Evolutionary conservation across 345 rosid species (phyloP), one percentile per base, ranked within the genome.

Genomic region (Lagerstroemia speciosa): DNA sequence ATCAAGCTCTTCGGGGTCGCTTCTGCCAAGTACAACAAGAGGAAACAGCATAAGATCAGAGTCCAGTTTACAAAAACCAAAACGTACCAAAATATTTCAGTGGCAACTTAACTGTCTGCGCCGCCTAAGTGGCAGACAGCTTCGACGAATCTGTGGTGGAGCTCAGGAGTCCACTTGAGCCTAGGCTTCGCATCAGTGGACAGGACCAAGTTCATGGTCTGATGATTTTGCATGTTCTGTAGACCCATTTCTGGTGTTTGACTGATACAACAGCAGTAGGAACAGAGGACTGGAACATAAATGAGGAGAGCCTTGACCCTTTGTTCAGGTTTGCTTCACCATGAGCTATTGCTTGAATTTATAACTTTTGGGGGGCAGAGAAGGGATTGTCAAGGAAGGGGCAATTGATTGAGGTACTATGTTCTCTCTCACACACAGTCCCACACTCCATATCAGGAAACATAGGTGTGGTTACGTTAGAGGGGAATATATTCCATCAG

Each of bases 121-220:
- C 98, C 98, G 67, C 95, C 97, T 62, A 93, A 86, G 52, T 85
- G 97, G 75, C 73, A 69, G 76, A 93, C 82, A 0, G 96, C 93
- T 68, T 91, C 96, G 20, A 85, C 81, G 77, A 93, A 93, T 73
- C 84, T 82, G 33, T 82, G 92, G 81, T 91, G 98, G 62, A 93
- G 96, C 77, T 93, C 98, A 57, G 86, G 80, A 73, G 91, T 87
- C 98, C 98, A 91, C 78, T 93, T 93, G 32, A 93, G 84, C 81
- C 96, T 91, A 61, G 99, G 99, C 77, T 93, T 93, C 37, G 96
- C 89, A 83, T 93, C 97, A 38, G 89, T 80, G 37, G 98, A 91
- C 73, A 89, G 74, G 63, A 89, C 83, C 83, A 89, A 85, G 72
- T 74, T 87, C 96, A 85, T 86, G 70, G 76, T 84, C 37, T 76